phyloP scores from a whole-genome alignment of 2,329 filamentous ascomycete species.

The Torrubiella hemipterigena region DNA sequence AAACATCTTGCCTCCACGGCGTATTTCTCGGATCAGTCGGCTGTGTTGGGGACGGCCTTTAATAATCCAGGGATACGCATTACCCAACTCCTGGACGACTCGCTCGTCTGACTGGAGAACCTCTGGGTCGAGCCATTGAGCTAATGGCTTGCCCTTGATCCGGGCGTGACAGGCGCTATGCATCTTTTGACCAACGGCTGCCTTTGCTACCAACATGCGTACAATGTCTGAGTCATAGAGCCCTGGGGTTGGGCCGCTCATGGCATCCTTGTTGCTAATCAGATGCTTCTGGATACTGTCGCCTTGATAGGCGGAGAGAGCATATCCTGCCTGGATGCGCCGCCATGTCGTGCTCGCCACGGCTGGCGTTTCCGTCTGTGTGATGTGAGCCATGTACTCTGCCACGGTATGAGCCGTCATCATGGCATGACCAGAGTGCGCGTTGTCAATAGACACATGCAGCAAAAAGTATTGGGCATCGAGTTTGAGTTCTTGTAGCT shows the following conservation, averaged over 20 bases:
- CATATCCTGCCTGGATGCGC: conserved; percentile 29
- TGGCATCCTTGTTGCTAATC: neutral
- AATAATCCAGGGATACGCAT: conserved; percentile 20
- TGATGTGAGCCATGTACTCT: conserved; percentile 19
- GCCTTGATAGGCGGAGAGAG: conserved; percentile 17
- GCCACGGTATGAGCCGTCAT: conserved; percentile 27
- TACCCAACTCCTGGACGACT: conserved; percentile 1
- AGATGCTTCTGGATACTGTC: neutral
- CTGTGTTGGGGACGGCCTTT: conserved; percentile 25
- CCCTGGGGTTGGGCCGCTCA: neutral
- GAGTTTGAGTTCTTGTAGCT: conserved; percentile 25
- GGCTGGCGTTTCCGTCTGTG: neutral
- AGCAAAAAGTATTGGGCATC: conserved; percentile 33
- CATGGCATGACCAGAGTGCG: conserved; percentile 31
- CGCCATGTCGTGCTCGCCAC: conserved; percentile 22
- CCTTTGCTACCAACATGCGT: neutral
- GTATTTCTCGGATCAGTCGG: conserved; percentile 25
- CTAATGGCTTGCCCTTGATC: neutral
- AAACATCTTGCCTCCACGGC: conserved; percentile 35
- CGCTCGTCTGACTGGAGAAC: neutral
- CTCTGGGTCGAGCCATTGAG: conserved; percentile 1
- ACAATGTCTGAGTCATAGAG: neutral
- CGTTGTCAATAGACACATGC: conserved; percentile 37
- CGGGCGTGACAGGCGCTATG: neutral
- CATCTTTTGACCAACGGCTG: neutral